Evolutionary conservation across 2,329 filamentous ascomycete species (phyloP).

Genomic region (Hawksworthiomyces lignivorus): DNA sequence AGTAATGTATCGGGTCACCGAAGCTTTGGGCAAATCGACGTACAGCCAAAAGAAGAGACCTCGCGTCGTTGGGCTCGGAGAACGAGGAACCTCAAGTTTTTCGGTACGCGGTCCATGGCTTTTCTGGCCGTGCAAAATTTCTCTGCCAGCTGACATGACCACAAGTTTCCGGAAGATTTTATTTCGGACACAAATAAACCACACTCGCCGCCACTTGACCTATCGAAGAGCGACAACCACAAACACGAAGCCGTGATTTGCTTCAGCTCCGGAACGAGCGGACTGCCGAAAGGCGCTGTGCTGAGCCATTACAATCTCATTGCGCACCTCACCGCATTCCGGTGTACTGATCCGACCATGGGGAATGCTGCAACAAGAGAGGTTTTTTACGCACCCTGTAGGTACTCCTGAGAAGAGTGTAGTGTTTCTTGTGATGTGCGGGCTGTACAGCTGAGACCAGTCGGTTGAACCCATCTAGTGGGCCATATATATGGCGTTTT

Average conservation of each 20-base stretch:
- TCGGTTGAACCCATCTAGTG: too few relatives aligned
- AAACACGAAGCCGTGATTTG: constrained; percentile 1
- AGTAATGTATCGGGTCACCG: background rate
- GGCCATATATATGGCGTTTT: constrained; percentile 6
- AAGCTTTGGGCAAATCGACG: background rate
- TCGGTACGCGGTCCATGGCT: background rate
- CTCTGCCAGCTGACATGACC: too few relatives aligned
- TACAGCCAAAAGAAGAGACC: background rate
- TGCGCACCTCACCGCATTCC: background rate
- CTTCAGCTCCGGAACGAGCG: constrained; percentile 4
- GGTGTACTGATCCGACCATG: background rate
- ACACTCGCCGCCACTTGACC: background rate
- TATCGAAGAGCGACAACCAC: background rate
- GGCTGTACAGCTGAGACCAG: too few relatives aligned
- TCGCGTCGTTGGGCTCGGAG: background rate
- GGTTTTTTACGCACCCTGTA: constrained; percentile 4
- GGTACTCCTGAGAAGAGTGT: background rate
- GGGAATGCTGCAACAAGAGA: background rate
- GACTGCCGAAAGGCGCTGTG: constrained; percentile 3
- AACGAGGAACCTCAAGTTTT: background rate
- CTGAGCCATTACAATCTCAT: constrained; percentile 6
- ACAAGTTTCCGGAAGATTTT: constrained; percentile 2
- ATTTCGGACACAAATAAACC: background rate
- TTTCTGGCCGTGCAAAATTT: too few relatives aligned
- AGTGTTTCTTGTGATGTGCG: background rate